These are phyloP conservation scores for Acanthamoeba royreba DNA, from an alignment of 208 protist genomes.

Conservation along the genomic window DNA sequence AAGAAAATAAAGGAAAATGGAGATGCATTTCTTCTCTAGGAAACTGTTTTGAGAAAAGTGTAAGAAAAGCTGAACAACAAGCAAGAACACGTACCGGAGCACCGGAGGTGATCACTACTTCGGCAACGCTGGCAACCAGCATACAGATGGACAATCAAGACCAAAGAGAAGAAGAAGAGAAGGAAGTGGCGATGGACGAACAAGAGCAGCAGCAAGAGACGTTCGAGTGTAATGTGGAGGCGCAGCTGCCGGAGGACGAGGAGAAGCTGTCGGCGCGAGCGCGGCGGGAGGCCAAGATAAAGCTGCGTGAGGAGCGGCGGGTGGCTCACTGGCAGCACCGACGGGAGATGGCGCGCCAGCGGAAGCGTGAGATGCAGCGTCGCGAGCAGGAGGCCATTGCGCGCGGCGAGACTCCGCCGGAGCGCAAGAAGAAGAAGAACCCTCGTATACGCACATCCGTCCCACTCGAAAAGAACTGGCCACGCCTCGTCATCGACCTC, in stretches of 20 bases:
- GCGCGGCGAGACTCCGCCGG: neutral
- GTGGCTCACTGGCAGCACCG: neutral
- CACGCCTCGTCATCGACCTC: conserved; percentile 25
- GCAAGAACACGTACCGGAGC: too few species aligned
- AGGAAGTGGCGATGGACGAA: neutral
- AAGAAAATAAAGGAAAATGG: neutral
- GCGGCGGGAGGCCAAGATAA: neutral
- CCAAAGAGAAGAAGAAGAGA: neutral
- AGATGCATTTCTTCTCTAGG: too few species aligned
- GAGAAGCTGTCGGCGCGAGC: neutral
- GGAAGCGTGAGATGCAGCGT: neutral
- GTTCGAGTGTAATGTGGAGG: neutral
- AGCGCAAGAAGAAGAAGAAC: neutral
- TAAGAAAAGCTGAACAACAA: too few species aligned
- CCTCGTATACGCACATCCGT: neutral
- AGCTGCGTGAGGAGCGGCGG: neutral
- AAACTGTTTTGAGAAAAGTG: too few species aligned
- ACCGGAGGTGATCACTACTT: too few species aligned
- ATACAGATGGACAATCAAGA: too few species aligned
- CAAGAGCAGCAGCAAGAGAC: neutral
- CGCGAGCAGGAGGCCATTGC: neutral
- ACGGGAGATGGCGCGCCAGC: neutral
- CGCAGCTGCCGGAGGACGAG: neutral
- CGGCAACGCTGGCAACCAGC: too few species aligned
- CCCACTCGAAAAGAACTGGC: neutral